A percentile compares a stretch with the other conserved stretches of the same genome.
These are phyloP conservation scores for Apocynum venetum DNA, from an alignment of 257 asterid genomes.

Conservation along the genomic window DNA sequence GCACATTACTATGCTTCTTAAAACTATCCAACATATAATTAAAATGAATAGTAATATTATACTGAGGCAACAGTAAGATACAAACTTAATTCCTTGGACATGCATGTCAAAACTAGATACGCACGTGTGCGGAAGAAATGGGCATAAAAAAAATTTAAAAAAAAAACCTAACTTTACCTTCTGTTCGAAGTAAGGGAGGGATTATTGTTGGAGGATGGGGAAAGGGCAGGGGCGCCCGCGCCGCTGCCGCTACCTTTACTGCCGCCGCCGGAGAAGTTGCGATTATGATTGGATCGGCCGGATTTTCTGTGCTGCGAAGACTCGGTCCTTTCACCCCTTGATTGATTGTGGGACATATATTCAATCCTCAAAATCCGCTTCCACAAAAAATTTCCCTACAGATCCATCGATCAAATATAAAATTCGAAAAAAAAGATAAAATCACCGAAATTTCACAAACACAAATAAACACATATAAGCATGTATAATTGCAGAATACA, in stretches of 20 bases:
- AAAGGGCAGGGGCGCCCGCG: slow-evolving; percentile 36
- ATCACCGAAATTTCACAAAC: neutral
- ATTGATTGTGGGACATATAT: slow-evolving; percentile 44
- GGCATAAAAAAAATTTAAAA: neutral
- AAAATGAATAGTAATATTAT: neutral
- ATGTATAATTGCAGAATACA: neutral
- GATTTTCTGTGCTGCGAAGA: slow-evolving; percentile 32
- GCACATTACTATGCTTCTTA: slow-evolving; percentile 54
- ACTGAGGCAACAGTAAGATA: neutral
- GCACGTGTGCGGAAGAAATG: neutral
- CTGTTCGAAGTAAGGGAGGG: slow-evolving; percentile 25
- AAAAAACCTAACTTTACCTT: slow-evolving; percentile 22
- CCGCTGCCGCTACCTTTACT: slow-evolving; percentile 26
- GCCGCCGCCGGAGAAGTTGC: slow-evolving; percentile 29
- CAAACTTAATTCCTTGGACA: slow-evolving; percentile 20
- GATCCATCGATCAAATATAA: slow-evolving; percentile 56
- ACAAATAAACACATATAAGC: neutral
- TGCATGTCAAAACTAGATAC: neutral
- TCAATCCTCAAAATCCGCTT: slow-evolving; percentile 30
- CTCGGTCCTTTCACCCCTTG: slow-evolving; percentile 39
- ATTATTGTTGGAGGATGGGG: slow-evolving; percentile 16
- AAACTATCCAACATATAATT: slow-evolving; percentile 24
- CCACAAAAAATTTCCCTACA: slow-evolving; percentile 10
- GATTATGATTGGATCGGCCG: slow-evolving; percentile 34
- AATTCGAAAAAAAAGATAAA: slow-evolving; percentile 15